A percentile compares a stretch with the other conserved stretches of the same genome.
These are phyloP conservation scores for Geotrichum aggregatum DNA, from an alignment of 1,139 yeast species.

Conservation along the genomic window DNA sequence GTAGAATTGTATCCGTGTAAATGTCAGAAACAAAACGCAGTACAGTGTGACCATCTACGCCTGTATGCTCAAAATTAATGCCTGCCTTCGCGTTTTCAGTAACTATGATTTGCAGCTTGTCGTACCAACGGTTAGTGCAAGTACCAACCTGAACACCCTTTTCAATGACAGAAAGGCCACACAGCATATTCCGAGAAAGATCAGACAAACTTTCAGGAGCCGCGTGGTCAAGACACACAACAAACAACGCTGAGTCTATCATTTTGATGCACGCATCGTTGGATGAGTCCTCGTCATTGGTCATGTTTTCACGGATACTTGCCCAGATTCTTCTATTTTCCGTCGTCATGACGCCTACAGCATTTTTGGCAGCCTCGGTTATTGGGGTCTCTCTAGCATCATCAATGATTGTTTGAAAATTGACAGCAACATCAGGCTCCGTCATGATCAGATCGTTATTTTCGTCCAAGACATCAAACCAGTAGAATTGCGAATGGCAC, in stretches of 20 bases:
- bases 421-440: constrained; percentile 70
- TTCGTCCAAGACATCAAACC: constrained; percentile 85
- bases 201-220: constrained; percentile 63
- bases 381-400: constrained; percentile 62
- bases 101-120: constrained; percentile 80
- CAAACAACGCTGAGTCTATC: constrained; percentile 75
- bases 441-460: constrained; percentile 63
- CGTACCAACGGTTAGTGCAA: constrained; percentile 93
- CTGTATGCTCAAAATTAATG: constrained; percentile 89
- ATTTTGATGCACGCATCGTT: constrained; percentile 69
- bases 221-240: constrained; percentile 77
- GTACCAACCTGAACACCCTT: constrained; percentile 90
- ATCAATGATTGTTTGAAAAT: constrained; percentile 67
- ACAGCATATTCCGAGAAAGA: constrained; percentile 74
- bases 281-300: constrained; percentile 26
- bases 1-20: constrained; percentile 81
- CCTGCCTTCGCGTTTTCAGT: constrained; percentile 94
- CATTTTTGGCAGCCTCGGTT: constrained; percentile 69
- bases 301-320: constrained; percentile 52
- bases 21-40: constrained; percentile 83
- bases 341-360: constrained; percentile 85
- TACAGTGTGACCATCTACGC: constrained; percentile 94
- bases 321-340: constrained; percentile 89
- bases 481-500: constrained; percentile 82
- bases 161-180: constrained; percentile 75